Conservation (phyloP, 805 yeast genomes). For the Tetrapisispora phaffii region DNA sequence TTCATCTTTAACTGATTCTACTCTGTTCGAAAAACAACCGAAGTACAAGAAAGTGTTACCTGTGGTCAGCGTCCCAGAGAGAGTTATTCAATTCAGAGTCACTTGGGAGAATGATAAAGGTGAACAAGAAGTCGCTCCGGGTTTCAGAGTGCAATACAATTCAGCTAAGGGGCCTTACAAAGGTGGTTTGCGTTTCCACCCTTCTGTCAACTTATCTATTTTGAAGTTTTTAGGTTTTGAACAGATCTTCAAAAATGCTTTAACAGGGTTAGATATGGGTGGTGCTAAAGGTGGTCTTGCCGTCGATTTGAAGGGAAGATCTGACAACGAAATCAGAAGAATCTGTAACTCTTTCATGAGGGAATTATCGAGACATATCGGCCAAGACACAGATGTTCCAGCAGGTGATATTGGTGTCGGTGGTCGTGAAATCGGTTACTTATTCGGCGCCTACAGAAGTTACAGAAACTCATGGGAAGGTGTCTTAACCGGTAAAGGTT, state of each 20-base stretch:
- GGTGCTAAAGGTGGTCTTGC: conserved; percentile 99
- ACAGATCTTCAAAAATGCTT: conserved; percentile 96
- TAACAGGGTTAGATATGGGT: conserved; percentile 95
- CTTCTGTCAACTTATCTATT: conserved; percentile 89
- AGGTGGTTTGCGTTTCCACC: conserved; percentile 98
- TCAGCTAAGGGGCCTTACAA: conserved; percentile 98
- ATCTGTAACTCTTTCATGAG: conserved; percentile 94
- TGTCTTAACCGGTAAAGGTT: conserved; percentile 95
- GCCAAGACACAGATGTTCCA: conserved; percentile 95
- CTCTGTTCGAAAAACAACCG: conserved; percentile 81
- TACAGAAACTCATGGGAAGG: conserved; percentile 91
- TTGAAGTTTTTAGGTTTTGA: conserved; percentile 95
- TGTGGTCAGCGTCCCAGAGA: conserved; percentile 89
- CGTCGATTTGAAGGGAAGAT: conserved; percentile 92
- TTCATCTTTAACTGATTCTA: conserved; percentile 81
- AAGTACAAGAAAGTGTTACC: conserved; percentile 81
- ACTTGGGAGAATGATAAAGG: conserved; percentile 96
- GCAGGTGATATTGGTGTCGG: conserved; percentile 99
- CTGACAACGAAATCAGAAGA: conserved; percentile 90
- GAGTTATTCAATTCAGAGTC: conserved; percentile 94
- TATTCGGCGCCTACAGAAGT: conserved; percentile 94
- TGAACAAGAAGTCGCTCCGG: conserved; percentile 85
- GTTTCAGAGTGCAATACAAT: conserved; percentile 97
- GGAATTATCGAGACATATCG: conserved; percentile 92
- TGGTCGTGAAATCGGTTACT: conserved; percentile 85